Conservation (phyloP, 305 asterid genomes). For the Stenogyne calaminthoides region DNA sequence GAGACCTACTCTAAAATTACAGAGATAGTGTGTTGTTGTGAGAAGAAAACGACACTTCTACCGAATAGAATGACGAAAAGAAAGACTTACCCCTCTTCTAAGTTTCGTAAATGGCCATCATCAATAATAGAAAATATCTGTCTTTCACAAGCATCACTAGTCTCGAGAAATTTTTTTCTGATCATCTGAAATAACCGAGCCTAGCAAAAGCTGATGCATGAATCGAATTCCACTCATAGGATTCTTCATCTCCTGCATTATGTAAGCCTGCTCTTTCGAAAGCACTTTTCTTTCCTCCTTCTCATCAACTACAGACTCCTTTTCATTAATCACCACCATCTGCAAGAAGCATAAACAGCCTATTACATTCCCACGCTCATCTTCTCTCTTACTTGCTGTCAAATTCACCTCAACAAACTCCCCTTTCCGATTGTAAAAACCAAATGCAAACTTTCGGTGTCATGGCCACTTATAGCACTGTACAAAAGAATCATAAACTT, state of each 20-base stretch:
- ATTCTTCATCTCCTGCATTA: constrained; percentile 60
- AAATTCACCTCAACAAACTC: constrained; percentile 55
- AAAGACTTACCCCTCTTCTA: constrained; percentile 49
- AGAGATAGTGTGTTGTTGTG: neutral
- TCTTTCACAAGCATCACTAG: constrained; percentile 67
- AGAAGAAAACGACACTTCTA: neutral
- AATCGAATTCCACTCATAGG: constrained; percentile 70
- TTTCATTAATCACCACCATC: constrained; percentile 27
- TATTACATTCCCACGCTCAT: constrained; percentile 44
- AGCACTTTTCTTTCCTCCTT: constrained; percentile 23
- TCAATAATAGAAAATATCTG: constrained; percentile 60
- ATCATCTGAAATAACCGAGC: constrained; percentile 43
- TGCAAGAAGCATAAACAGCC: constrained; percentile 77
- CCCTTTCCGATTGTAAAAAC: constrained; percentile 56
- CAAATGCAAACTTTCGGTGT: constrained; percentile 54
- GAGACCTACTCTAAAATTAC: neutral
- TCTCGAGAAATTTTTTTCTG: constrained; percentile 64
- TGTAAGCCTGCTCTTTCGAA: constrained; percentile 56
- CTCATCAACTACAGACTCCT: constrained; percentile 11
- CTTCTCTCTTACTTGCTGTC: constrained; percentile 54
- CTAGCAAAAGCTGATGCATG: constrained; percentile 57
- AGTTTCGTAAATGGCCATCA: constrained; percentile 35
- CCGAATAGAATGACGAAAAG: neutral
- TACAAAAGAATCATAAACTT: constrained; percentile 64
- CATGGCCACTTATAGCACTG: constrained; percentile 62